Conservation (phyloP, 2,329 filamentous ascomycete species). For the Hypoxylon sp. region DNA sequence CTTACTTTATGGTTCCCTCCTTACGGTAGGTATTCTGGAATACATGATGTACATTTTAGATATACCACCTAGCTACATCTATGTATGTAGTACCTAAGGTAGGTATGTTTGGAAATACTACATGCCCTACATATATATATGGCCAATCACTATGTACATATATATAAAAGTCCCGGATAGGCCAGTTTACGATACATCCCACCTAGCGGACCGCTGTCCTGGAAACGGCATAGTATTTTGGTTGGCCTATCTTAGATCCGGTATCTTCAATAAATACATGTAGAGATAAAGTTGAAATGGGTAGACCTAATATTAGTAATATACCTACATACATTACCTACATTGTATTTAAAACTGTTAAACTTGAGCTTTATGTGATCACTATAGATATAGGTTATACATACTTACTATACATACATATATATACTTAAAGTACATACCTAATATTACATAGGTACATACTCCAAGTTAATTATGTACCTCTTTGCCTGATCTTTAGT, state of each 20-base stretch:
- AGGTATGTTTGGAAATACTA: no score
- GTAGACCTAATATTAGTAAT: not conserved
- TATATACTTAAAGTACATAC: not conserved
- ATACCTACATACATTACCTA: no score
- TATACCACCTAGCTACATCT: constrained; percentile 19
- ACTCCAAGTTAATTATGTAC: not conserved
- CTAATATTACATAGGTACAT: no score
- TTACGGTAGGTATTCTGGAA: no score
- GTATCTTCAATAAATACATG: not conserved
- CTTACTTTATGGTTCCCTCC: constrained; percentile 15
- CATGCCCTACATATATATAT: not conserved
- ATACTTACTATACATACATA: no score
- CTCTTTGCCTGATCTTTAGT: not conserved
- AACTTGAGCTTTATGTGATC: no score
- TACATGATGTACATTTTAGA: no score
- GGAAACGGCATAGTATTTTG: constrained; percentile 12
- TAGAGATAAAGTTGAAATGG: not conserved
- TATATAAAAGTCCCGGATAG: constrained; percentile 14
- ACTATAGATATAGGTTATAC: no score
- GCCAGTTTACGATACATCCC: constrained; percentile 14
- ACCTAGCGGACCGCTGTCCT: constrained; percentile 18
- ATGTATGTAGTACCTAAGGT: no score
- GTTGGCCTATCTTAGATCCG: no score
- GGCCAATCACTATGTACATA: constrained; percentile 13
- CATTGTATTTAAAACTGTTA: no score